phyloP scores from a whole-genome alignment of 768 basidiomycete genomes.

The Leccinum variicolor region DNA sequence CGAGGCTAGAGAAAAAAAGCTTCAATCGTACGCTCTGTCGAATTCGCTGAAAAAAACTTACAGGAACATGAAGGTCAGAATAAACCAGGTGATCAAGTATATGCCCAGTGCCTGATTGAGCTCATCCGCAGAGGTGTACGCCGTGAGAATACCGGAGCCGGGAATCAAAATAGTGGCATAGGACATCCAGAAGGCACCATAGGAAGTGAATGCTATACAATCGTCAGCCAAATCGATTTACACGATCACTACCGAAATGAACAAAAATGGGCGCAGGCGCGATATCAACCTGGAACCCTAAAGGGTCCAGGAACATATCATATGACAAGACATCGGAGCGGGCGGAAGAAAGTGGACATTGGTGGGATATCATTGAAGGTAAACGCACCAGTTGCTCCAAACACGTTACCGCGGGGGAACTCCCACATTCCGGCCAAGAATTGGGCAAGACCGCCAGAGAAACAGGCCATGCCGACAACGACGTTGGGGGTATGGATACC shows the following conservation, averaged over 20 bases:
- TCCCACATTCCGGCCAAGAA: slow-evolving; percentile 91
- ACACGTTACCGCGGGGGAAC: slow-evolving; percentile 65
- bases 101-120: slow-evolving; percentile 64
- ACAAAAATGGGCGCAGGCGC: not conserved
- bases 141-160: slow-evolving; percentile 53
- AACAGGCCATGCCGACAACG: slow-evolving; percentile 84
- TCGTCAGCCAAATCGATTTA: not conserved
- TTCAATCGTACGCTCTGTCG: not conserved
- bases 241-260: not conserved
- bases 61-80: slow-evolving; percentile 69
- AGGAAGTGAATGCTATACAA: slow-evolving; percentile 67
- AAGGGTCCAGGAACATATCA: not conserved
- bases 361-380: not conserved
- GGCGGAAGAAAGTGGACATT: not conserved
- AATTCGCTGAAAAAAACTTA: slow-evolving; percentile 29
- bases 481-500: slow-evolving; percentile 57
- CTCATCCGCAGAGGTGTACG: slow-evolving; percentile 44
- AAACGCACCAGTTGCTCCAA: slow-evolving; percentile 66
- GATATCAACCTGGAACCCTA: not conserved
- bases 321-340: not conserved
- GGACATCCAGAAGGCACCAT: slow-evolving; percentile 88
- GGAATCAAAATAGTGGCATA: slow-evolving; percentile 74
- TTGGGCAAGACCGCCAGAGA: slow-evolving; percentile 81
- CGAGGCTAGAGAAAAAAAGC: slow-evolving; percentile 35
- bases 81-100: slow-evolving; percentile 70